Evolutionary conservation across 2,329 filamentous ascomycete species (phyloP).

Genomic region (Monosporascus cannonballus): DNA sequence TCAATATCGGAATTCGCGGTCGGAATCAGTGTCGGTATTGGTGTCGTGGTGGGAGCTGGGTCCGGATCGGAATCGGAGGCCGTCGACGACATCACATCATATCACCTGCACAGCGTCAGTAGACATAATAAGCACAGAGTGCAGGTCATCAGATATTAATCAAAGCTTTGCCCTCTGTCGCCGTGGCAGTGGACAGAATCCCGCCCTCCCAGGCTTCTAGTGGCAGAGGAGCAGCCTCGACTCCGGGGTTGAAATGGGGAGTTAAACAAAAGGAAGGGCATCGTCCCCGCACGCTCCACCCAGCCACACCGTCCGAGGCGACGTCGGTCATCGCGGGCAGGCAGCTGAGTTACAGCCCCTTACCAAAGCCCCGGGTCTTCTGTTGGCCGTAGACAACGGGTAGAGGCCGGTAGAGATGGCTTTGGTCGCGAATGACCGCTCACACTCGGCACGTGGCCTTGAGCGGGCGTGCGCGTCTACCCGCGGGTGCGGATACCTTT

Average conservation of each 20-base stretch:
- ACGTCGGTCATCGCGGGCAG: conserved; percentile 11
- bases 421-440: conserved; percentile 12
- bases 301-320: conserved; percentile 12
- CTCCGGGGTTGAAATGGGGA: conserved; percentile 1
- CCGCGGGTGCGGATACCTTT: conserved; percentile 5
- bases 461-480: conserved; percentile 13
- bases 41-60: not conserved
- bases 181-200: conserved; percentile 5
- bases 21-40: not conserved
- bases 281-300: conserved; percentile 12
- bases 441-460: conserved; percentile 11
- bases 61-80: conserved; percentile 8
- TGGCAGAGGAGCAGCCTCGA: conserved; percentile 13
- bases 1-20: conserved; percentile 7
- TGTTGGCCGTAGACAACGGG: conserved; percentile 13
- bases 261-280: conserved; percentile 1
- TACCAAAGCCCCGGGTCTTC: conserved; percentile 14
- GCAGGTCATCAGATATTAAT: not conserved
- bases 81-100: conserved; percentile 9
- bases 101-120: conserved; percentile 8
- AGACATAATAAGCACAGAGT: not conserved
- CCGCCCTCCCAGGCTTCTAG: conserved; percentile 16
- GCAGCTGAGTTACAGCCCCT: conserved; percentile 8
- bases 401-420: conserved; percentile 13
- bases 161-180: conserved; percentile 7